Conservation (phyloP, 106 monocot species). For the Cymbidium sinense region DNA sequence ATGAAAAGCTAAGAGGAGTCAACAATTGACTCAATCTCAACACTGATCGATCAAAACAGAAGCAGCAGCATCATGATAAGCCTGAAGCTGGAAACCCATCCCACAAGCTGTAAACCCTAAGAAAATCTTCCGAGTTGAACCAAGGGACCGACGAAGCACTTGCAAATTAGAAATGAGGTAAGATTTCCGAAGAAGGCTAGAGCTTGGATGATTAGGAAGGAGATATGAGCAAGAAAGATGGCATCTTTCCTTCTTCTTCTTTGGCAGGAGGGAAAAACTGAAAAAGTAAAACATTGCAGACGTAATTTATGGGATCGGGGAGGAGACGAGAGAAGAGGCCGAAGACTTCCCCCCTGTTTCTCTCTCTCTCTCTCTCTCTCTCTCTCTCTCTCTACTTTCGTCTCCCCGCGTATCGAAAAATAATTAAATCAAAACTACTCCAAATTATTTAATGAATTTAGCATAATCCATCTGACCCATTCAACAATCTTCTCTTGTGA, state of each 20-base stretch:
- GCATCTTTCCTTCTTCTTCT: not conserved
- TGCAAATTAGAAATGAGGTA: not conserved
- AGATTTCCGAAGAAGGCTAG: not conserved
- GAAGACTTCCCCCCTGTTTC: not conserved
- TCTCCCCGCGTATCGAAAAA: not conserved
- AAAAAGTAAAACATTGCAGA: not conserved
- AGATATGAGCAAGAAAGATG: not conserved
- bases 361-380: too few species aligned
- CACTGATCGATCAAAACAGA: not conserved
- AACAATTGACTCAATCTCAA: not conserved
- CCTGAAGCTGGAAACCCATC: not conserved
- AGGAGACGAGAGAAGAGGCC: not conserved
- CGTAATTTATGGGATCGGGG: slow-evolving; percentile 4
- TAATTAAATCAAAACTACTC: too few species aligned
- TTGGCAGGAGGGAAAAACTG: not conserved
- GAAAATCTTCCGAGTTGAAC: not conserved
- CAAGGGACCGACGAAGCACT: not conserved
- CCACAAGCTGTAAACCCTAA: not conserved
- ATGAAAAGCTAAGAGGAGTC: not conserved
- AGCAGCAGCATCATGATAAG: not conserved
- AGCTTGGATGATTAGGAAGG: not conserved
- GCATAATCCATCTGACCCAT: too few species aligned
- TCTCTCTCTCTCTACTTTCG: not conserved
- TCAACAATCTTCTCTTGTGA: too few species aligned
- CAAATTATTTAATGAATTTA: too few species aligned